A percentile compares a stretch with the other conserved stretches of the same genome.
phyloP scores from a whole-genome alignment of 345 rosid genomes.

The Acer negundo region DNA sequence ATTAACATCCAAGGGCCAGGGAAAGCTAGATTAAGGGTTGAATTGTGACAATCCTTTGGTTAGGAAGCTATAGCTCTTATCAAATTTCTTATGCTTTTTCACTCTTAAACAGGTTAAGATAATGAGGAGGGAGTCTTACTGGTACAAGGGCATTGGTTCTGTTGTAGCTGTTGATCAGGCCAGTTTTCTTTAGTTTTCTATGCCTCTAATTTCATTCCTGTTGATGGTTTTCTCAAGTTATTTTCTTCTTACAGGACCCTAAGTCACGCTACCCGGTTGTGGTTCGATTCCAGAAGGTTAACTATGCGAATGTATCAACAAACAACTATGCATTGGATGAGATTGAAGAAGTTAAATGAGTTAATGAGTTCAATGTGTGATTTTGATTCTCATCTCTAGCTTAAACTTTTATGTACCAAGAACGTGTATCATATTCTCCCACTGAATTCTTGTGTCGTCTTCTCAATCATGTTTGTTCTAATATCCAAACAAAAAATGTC shows the following conservation, averaged over 20 bases:
- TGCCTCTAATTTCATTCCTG: not conserved
- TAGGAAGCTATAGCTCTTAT: not conserved
- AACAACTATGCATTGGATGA: constrained; percentile 96
- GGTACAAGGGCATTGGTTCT: constrained; percentile 80
- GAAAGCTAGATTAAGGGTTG: no score
- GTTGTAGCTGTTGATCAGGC: constrained; percentile 95
- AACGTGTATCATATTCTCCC: constrained; percentile 33
- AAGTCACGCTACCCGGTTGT: constrained; percentile 86
- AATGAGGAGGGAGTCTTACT: constrained; percentile 84
- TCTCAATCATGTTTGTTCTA: constrained; percentile 3
- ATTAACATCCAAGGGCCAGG: not conserved
- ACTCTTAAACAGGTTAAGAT: constrained; percentile 76
- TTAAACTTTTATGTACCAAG: constrained; percentile 31
- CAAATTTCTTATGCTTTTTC: not conserved
- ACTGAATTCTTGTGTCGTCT: constrained; percentile 14
- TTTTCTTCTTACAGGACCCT: constrained; percentile 58
- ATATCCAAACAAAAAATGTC: not conserved
- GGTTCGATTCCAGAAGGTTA: constrained; percentile 87
- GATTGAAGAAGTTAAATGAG: constrained; percentile 68
- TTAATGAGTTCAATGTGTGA: constrained; percentile 19
- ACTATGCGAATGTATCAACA: constrained; percentile 89
- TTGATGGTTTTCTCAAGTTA: not conserved
- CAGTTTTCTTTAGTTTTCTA: constrained; percentile 34
- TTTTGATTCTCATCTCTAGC: constrained; percentile 25
- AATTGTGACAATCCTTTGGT: not conserved